phyloP scores from a whole-genome alignment of 208 protist species.

The Crithidia mellificae region DNA sequence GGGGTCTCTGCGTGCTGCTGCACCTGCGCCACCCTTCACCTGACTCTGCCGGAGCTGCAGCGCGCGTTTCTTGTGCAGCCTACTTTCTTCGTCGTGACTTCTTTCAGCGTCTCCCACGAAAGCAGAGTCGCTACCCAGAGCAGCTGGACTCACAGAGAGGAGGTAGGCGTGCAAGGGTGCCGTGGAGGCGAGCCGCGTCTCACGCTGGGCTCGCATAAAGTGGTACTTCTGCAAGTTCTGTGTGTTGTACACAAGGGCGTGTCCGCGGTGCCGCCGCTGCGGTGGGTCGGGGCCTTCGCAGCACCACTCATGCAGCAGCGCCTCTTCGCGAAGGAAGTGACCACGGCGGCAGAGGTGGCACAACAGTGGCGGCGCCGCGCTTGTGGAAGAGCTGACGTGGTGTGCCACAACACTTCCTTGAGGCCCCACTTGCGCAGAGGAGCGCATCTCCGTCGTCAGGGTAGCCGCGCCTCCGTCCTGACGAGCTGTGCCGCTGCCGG shows the following conservation, averaged over 20 bases:
- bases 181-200: constrained; percentile 37
- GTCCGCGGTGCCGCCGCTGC: constrained; percentile 31
- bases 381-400: not conserved
- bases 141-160: constrained; percentile 9
- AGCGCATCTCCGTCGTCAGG: no score
- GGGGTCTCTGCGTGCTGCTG: constrained; percentile 15
- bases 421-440: no score
- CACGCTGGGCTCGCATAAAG: constrained; percentile 61
- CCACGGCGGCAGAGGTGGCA: constrained; percentile 74
- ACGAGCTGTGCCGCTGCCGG: not conserved
- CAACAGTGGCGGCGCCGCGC: not conserved
- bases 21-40: not conserved
- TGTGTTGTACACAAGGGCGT: constrained; percentile 48
- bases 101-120: no score
- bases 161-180: constrained; percentile 43
- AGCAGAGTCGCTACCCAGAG: no score
- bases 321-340: constrained; percentile 43
- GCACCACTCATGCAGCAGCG: constrained; percentile 71
- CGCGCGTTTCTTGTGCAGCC: not conserved
- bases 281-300: constrained; percentile 68
- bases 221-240: constrained; percentile 69
- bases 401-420: no score
- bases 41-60: not conserved
- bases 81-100: no score
- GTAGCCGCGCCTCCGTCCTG: no score